phyloP scores from a whole-genome alignment of 2,329 filamentous ascomycete genomes.

The Cordyceps cateniannulata region DNA sequence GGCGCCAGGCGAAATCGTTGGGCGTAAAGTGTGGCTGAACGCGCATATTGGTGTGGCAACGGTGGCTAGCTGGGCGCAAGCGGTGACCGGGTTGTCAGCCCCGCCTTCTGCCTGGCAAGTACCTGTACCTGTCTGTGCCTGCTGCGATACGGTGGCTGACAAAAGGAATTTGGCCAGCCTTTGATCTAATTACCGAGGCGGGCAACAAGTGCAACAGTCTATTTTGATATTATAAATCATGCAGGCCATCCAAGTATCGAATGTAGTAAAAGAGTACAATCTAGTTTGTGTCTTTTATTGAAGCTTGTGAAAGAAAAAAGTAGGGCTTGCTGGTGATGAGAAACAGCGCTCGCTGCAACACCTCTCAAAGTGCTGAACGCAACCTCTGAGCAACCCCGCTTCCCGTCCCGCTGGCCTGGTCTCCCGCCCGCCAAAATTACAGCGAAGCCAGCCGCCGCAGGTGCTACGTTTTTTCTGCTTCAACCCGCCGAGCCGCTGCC shows the following conservation, averaged over 20 bases:
- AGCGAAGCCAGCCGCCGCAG: not conserved
- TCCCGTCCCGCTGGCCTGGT: not conserved
- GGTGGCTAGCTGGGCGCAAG: not conserved
- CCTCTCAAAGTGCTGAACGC: not conserved
- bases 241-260: no score
- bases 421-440: not conserved
- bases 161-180: not conserved
- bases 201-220: no score
- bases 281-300: no score
- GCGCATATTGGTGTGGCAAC: constrained; percentile 11
- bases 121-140: not conserved
- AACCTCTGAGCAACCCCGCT: not conserved
- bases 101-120: constrained; percentile 1
- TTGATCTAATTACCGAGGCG: not conserved
- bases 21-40: not conserved
- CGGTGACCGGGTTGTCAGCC: not conserved
- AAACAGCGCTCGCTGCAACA: not conserved
- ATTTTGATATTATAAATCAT: no score
- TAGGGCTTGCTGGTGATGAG: not conserved
- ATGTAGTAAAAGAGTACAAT: no score
- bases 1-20: not conserved
- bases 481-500: not conserved
- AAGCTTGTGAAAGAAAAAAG: no score
- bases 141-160: constrained; percentile 1
- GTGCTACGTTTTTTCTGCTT: not conserved